Conservation (phyloP, 2,329 filamentous ascomycete genomes). For the Huntiella moniliformis region DNA sequence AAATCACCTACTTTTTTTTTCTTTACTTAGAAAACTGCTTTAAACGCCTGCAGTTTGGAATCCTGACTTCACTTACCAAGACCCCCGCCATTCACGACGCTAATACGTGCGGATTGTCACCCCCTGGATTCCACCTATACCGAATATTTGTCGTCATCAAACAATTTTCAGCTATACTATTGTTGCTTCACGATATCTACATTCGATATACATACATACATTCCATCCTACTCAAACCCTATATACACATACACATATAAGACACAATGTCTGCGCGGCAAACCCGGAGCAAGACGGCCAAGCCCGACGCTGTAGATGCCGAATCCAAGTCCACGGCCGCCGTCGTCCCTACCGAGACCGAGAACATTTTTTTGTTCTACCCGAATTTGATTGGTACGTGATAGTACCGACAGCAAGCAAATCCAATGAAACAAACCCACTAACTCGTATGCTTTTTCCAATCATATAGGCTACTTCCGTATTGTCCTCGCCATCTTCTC, state of each 20-base stretch:
- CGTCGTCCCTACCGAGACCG: constrained; percentile 33
- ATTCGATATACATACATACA: too few species aligned
- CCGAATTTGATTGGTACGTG: constrained; percentile 62
- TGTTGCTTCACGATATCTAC: too few species aligned
- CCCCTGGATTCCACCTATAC: too few species aligned
- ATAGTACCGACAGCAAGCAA: not conserved
- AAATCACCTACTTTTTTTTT: too few species aligned
- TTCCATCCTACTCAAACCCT: not conserved
- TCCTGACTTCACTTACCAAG: too few species aligned
- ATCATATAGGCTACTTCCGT: constrained; percentile 46
- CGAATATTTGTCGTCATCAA: too few species aligned
- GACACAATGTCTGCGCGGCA: constrained; percentile 12
- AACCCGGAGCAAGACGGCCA: constrained; percentile 14
- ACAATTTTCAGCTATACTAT: too few species aligned
- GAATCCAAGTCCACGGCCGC: constrained; percentile 17
- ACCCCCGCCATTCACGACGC: too few species aligned
- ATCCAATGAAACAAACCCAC: not conserved
- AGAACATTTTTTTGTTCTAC: constrained; percentile 69
- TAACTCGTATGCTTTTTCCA: constrained; percentile 1
- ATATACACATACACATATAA: not conserved
- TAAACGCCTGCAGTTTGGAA: too few species aligned
- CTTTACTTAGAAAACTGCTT: too few species aligned
- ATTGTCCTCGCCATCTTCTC: constrained; percentile 73
- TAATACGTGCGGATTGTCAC: too few species aligned
- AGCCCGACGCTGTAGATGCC: constrained; percentile 11